phyloP scores from a whole-genome alignment of 495 filamentous ascomycete genomes.

The Hypoxylon lienhwacheense region DNA sequence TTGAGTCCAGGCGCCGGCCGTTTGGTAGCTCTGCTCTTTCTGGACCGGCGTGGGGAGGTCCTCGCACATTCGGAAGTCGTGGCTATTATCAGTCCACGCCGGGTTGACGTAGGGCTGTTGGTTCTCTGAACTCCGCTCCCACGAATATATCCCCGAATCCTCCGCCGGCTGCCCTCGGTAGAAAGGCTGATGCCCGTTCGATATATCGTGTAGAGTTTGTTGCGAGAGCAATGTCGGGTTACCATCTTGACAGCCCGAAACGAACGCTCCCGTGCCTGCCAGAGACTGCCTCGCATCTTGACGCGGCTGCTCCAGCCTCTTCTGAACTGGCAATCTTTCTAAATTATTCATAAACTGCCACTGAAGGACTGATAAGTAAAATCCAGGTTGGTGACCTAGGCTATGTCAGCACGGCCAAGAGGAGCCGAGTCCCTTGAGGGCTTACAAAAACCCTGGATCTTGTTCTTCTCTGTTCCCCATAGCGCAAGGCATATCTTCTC shows the following conservation, averaged over 20 bases:
- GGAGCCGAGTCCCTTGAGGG: background rate
- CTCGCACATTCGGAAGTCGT: background rate
- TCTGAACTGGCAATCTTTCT: background rate
- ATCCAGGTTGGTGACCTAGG: slow-evolving; percentile 17
- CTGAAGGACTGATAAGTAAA: slow-evolving; percentile 11
- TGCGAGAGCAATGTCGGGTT: slow-evolving; percentile 6
- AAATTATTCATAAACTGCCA: slow-evolving; percentile 2
- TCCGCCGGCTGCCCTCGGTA: slow-evolving; percentile 3
- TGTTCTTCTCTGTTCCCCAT: slow-evolving; percentile 11
- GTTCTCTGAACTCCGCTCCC: slow-evolving; percentile 10
- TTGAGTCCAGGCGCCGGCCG: background rate
- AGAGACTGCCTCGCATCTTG: background rate
- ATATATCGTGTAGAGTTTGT: background rate
- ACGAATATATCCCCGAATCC: slow-evolving; percentile 16
- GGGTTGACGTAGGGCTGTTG: background rate
- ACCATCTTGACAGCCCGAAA: background rate
- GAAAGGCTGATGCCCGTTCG: slow-evolving; percentile 8
- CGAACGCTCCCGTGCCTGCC: background rate
- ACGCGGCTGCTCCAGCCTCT: background rate
- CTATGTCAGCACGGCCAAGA: background rate
- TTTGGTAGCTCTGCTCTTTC: background rate
- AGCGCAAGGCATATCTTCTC: slow-evolving; percentile 22
- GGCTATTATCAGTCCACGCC: background rate
- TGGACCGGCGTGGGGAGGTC: background rate
- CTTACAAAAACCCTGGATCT: slow-evolving; percentile 17